A percentile compares a stretch with the other conserved stretches of the same genome.
Evolutionary conservation across 108 stramenopile genomes (phyloP).

Genomic region (Cyclotella distinguenda): DNA sequence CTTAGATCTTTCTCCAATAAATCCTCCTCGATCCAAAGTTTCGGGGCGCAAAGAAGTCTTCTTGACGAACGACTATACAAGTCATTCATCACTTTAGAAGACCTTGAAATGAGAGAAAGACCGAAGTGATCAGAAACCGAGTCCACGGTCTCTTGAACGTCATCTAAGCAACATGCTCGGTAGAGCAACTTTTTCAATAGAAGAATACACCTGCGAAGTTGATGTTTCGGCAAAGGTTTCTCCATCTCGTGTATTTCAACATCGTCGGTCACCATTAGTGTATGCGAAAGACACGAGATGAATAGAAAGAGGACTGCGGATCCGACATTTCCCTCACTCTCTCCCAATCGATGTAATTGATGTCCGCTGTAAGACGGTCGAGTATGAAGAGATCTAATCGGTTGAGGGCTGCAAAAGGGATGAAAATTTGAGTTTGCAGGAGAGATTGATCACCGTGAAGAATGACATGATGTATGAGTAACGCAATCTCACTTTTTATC

Average conservation of each 20-base stretch:
- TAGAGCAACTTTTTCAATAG: slow-evolving; percentile 76
- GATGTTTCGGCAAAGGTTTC: slow-evolving; percentile 76
- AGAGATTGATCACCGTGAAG: not conserved
- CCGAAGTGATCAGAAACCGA: slow-evolving; percentile 66
- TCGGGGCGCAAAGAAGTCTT: slow-evolving; percentile 75
- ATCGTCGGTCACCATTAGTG: slow-evolving; percentile 89
- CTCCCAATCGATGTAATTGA: slow-evolving; percentile 19
- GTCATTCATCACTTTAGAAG: slow-evolving; percentile 69
- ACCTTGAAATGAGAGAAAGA: slow-evolving; percentile 58
- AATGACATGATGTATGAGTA: slow-evolving; percentile 14
- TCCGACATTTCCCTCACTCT: slow-evolving; percentile 50
- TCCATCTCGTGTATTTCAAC: slow-evolving; percentile 85
- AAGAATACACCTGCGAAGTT: slow-evolving; percentile 74
- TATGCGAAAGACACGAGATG: slow-evolving; percentile 60
- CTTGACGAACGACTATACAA: slow-evolving; percentile 84
- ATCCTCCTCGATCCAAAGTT: slow-evolving; percentile 80
- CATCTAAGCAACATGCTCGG: slow-evolving; percentile 73
- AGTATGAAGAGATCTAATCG: slow-evolving; percentile 28
- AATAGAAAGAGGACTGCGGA: slow-evolving; percentile 68
- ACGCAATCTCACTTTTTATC: slow-evolving; percentile 32
- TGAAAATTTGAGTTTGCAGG: no score
- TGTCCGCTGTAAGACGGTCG: slow-evolving; percentile 9
- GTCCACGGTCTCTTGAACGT: slow-evolving; percentile 20
- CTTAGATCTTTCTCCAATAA: slow-evolving; percentile 67
- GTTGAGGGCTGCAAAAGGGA: slow-evolving; percentile 14